Percentiles rank a stretch among this genome's conserved stretches.
phyloP scores from a whole-genome alignment of 1,139 yeast genomes.

The Yamadazyma friedrichii region DNA sequence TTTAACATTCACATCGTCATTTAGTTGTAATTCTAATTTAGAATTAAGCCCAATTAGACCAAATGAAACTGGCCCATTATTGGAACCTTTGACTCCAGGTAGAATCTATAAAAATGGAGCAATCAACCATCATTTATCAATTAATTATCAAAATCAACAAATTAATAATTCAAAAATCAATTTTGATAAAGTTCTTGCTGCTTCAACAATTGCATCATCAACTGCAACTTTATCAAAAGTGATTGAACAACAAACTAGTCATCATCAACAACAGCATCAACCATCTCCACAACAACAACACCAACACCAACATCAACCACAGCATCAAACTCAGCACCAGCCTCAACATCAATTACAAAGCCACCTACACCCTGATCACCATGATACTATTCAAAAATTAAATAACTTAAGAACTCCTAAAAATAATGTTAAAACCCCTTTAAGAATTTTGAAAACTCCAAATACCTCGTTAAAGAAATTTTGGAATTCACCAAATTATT shows the following conservation, averaged over 20 bases:
- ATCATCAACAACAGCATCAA: background rate
- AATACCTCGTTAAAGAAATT: conserved; percentile 44
- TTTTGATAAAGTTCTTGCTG: background rate
- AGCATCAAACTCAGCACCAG: background rate
- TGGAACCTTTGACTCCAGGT: conserved; percentile 57
- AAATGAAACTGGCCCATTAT: conserved; percentile 59
- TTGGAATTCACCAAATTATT: conserved; percentile 65
- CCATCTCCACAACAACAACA: background rate
- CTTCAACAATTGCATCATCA: background rate
- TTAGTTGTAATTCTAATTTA: conserved; percentile 62
- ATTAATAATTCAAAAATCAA: background rate
- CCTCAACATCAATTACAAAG: background rate
- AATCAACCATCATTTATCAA: conserved; percentile 15
- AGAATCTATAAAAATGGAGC: conserved; percentile 21
- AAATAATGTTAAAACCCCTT: conserved; percentile 34
- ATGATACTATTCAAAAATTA: conserved; percentile 1
- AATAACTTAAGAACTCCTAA: conserved; percentile 19
- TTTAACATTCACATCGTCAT: conserved; percentile 54
- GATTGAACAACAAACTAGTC: background rate
- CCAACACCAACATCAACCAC: background rate
- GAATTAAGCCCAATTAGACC: conserved; percentile 61
- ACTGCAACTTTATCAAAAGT: background rate
- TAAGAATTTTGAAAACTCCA: conserved; percentile 40
- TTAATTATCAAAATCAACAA: conserved; percentile 10
- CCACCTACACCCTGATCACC: background rate